Conservation (phyloP, 1,284 basidiomycete genomes). For the Xerocomus minutiporus region DNA sequence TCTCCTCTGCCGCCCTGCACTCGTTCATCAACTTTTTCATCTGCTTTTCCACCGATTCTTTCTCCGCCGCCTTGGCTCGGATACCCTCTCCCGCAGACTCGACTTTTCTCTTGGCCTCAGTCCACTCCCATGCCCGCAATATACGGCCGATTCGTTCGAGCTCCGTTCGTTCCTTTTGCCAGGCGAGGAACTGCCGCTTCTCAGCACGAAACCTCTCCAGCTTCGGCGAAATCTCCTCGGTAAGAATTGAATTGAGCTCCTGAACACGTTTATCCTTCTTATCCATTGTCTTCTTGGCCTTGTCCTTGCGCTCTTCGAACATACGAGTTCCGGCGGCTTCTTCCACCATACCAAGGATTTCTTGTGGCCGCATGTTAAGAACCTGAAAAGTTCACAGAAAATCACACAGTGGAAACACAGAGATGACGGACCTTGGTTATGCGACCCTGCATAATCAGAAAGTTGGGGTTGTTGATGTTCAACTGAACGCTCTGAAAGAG, state of each 20-base stretch:
- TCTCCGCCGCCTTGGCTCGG: slow-evolving; percentile 42
- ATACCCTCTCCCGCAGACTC: slow-evolving; percentile 54
- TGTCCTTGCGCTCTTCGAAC: slow-evolving; percentile 99
- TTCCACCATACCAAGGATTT: slow-evolving; percentile 98
- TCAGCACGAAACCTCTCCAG: slow-evolving; percentile 88
- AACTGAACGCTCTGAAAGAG: slow-evolving; percentile 97
- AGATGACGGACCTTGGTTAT: slow-evolving; percentile 72
- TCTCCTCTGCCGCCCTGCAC: slow-evolving; percentile 49
- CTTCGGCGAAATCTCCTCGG: slow-evolving; percentile 94
- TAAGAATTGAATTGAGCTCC: slow-evolving; percentile 77
- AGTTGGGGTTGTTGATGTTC: slow-evolving; percentile 99
- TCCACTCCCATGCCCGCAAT: slow-evolving; percentile 90
- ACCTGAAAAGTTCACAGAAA: slow-evolving; percentile 41
- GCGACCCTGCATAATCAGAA: slow-evolving; percentile 98
- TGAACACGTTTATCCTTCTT: slow-evolving; percentile 98
- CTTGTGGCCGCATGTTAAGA: slow-evolving; percentile 97
- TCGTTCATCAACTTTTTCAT: slow-evolving; percentile 48
- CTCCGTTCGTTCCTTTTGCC: slow-evolving; percentile 86
- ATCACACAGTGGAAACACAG: neutral
- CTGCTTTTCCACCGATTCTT: slow-evolving; percentile 45
- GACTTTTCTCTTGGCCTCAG: slow-evolving; percentile 47
- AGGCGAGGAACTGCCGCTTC: slow-evolving; percentile 87
- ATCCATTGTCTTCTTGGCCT: slow-evolving; percentile 93
- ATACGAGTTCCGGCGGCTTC: slow-evolving; percentile 98
- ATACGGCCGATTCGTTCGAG: slow-evolving; percentile 86